Percentiles rank a stretch among this genome's conserved stretches.
These are phyloP conservation scores for Excoecaria agallocha DNA, from an alignment of 345 rosid genomes.

Conservation along the genomic window DNA sequence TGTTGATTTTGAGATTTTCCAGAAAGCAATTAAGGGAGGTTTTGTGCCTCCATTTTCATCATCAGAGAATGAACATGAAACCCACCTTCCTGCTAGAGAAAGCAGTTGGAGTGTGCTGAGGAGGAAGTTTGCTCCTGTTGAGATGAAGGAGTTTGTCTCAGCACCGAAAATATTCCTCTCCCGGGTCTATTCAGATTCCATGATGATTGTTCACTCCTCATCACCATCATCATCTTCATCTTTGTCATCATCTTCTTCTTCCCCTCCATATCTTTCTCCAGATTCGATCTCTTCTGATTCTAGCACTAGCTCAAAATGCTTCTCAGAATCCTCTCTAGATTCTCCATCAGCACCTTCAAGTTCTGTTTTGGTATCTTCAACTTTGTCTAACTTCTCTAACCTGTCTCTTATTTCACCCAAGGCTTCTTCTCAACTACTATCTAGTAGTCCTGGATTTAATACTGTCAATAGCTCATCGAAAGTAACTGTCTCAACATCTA, in stretches of 20 bases:
- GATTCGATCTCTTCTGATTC: slow-evolving; percentile 72
- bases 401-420: slow-evolving; percentile 48
- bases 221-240: slow-evolving; percentile 48
- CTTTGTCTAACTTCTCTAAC: slow-evolving; percentile 63
- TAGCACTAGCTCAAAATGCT: slow-evolving; percentile 53
- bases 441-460: slow-evolving; percentile 34
- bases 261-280: slow-evolving; percentile 75
- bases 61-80: slow-evolving; percentile 79
- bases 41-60: slow-evolving; percentile 84
- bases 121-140: slow-evolving; percentile 73
- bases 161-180: slow-evolving; percentile 68
- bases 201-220: slow-evolving; percentile 80
- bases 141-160: slow-evolving; percentile 65
- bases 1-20: slow-evolving; percentile 87
- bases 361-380: slow-evolving; percentile 52
- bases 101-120: slow-evolving; percentile 87
- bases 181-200: slow-evolving; percentile 88
- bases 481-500: slow-evolving; percentile 36
- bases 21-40: slow-evolving; percentile 87
- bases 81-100: slow-evolving; percentile 91
- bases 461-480: slow-evolving; percentile 36
- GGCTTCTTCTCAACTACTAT: slow-evolving; percentile 35
- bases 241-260: slow-evolving; percentile 54
- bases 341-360: slow-evolving; percentile 64
- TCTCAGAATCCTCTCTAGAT: slow-evolving; percentile 60